Percentiles rank a stretch among this genome's conserved stretches.
These are phyloP conservation scores for Pseudogymnoascus sp. DNA, from an alignment of 2,329 filamentous ascomycete genomes.

Conservation along the genomic window DNA sequence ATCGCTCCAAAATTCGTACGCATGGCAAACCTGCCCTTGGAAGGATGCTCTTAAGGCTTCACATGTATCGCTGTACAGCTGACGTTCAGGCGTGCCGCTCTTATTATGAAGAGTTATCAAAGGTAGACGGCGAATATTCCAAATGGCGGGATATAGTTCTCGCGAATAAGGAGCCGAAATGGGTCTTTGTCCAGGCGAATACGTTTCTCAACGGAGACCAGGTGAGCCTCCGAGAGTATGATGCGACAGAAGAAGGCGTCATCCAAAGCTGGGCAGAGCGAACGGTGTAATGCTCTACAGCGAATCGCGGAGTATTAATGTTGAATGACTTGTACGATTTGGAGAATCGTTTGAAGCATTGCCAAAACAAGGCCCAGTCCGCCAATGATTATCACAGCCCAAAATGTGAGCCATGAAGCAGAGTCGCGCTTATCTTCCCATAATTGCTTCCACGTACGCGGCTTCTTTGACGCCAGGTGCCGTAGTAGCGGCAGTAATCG, in stretches of 20 bases:
- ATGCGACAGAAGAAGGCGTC: constrained; percentile 45
- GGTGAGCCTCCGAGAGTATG: constrained; percentile 48
- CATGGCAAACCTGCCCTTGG: constrained; percentile 52
- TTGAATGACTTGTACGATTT: constrained; percentile 18
- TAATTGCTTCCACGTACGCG: constrained; percentile 12
- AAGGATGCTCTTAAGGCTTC: constrained; percentile 48
- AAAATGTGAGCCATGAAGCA: constrained; percentile 21
- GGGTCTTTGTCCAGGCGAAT: constrained; percentile 58
- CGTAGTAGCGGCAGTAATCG: not conserved
- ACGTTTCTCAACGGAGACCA: constrained; percentile 35
- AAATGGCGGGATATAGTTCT: constrained; percentile 48
- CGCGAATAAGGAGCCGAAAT: constrained; percentile 46
- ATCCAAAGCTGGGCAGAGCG: constrained; percentile 41
- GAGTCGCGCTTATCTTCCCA: constrained; percentile 22
- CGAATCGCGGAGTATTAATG: constrained; percentile 12
- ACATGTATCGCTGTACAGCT: constrained; percentile 56
- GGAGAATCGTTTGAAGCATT: constrained; percentile 20
- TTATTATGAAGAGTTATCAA: constrained; percentile 51
- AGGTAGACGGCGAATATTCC: constrained; percentile 44
- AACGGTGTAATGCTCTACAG: constrained; percentile 14
- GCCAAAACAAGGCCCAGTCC: constrained; percentile 18
- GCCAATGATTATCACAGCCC: constrained; percentile 20
- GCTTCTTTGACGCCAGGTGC: not conserved
- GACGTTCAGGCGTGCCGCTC: constrained; percentile 43
- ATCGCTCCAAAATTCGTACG: constrained; percentile 46